Conservation (phyloP, 306 rosid genomes). For the Sicyos baderoa region DNA sequence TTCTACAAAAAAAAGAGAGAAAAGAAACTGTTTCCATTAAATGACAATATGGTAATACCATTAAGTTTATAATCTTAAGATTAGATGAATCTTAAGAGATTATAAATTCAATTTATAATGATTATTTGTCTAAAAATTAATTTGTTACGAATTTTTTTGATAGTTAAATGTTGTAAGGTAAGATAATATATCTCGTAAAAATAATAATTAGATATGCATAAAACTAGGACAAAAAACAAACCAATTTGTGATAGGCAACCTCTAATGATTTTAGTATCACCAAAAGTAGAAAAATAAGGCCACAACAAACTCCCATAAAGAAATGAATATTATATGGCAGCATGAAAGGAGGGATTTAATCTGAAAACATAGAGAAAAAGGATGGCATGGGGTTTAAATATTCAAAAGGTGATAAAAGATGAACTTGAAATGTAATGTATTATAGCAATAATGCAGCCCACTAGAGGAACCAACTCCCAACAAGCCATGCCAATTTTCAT, state of each 20-base stretch:
- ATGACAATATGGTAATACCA: too few relatives aligned
- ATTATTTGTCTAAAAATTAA: too few relatives aligned
- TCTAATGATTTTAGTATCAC: not conserved
- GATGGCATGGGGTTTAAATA: not conserved
- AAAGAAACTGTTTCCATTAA: too few relatives aligned
- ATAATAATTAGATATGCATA: not conserved
- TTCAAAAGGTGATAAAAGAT: not conserved
- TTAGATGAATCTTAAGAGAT: too few relatives aligned
- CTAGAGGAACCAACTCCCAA: conserved; percentile 5
- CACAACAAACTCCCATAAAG: conserved; percentile 15
- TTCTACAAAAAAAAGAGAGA: too few relatives aligned
- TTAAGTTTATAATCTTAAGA: too few relatives aligned
- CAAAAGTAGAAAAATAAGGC: not conserved
- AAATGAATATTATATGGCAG: not conserved
- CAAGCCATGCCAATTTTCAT: conserved; percentile 2
- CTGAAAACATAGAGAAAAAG: not conserved
- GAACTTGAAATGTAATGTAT: not conserved
- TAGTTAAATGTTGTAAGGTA: not conserved
- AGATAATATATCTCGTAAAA: too few relatives aligned
- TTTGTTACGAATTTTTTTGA: not conserved
- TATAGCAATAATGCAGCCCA: conserved; percentile 5
- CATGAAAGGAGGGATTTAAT: not conserved
- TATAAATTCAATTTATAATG: too few relatives aligned
- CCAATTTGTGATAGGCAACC: not conserved
- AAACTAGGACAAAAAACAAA: not conserved